Evolutionary conservation across 768 basidiomycete species (phyloP).

Genomic region (Udeniomyces megalosporus): DNA sequence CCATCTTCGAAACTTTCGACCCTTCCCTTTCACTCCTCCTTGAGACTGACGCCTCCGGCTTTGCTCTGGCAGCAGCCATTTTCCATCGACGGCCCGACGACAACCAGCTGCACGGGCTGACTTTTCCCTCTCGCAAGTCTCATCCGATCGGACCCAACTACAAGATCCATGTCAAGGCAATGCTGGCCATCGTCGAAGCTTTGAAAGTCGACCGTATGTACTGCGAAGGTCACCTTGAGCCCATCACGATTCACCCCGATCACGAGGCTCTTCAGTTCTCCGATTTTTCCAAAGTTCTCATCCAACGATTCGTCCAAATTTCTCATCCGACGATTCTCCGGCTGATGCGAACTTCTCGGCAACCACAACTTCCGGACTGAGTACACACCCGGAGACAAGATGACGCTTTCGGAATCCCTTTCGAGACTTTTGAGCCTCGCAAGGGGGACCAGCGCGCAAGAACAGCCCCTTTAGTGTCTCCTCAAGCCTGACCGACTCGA

Average conservation of each 20-base stretch:
- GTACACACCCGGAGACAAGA: not conserved
- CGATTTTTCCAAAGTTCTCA: too few relatives aligned
- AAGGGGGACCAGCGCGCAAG: not conserved
- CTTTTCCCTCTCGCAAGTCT: not conserved
- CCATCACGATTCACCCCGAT: not conserved
- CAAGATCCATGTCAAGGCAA: constrained; percentile 39
- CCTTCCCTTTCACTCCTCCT: not conserved
- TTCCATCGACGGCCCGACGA: not conserved
- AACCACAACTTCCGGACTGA: not conserved
- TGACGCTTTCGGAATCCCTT: not conserved
- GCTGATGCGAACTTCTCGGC: not conserved
- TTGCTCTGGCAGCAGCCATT: not conserved
- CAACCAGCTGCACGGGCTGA: not conserved
- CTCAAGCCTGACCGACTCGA: not conserved
- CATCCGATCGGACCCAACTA: constrained; percentile 34
- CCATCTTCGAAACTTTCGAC: constrained; percentile 13
- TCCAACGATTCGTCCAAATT: too few relatives aligned
- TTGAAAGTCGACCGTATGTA: not conserved
- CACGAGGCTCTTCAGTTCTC: constrained; percentile 1
- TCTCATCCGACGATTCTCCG: not conserved
- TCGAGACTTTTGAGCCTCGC: not conserved
- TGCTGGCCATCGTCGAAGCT: constrained; percentile 34
- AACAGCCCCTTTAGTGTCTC: not conserved
- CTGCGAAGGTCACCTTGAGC: not conserved
- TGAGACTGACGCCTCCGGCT: not conserved